Evolutionary conservation across 169 alveolate genomes (phyloP), one percentile per base, ranked within the genome.

Genomic region (Plasmodium gaboni): DNA sequence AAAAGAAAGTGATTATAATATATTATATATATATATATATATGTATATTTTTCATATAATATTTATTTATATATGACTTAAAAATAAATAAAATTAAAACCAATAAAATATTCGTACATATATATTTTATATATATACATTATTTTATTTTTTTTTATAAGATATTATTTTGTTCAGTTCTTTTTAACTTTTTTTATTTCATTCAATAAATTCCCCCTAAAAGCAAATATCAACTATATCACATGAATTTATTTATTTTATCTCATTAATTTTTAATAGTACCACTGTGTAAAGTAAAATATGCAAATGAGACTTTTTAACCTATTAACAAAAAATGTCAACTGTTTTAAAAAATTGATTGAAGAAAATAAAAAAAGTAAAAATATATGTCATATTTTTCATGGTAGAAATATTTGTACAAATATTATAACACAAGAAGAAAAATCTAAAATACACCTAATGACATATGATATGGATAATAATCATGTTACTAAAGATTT

Each of bases 241-340:
- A 38, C 28, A 44, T 15, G 15, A 17, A 17, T 15, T 57, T 19
- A 44, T 44, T 46, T 57, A 15, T 55, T 44, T 44, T 64, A 10
- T 28, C 57, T 38, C 64, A 26, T 73, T 53, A 17, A 50, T 22
- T 50, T 24, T 44, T 57, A 19, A 57, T 17, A 17, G 24, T 15
- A 57, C 12, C 19, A 17, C 24, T 63, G 72, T 63, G 72, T 24
- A 38, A 38, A 38, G 10, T 38, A 38, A 65, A 78, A 51, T 70
- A 78, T 78, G 80, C 63, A 78, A 64, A 64, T 50, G 65, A 68
- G 42, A 28, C 67, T 78, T 64, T 65, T 78, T 78, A 78, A 28
- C 26, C 26, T 24, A 1, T 22, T 78, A 19, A 65, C 13, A 28
- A 78, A 78, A 28, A 78, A 64, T 24, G 42, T 53, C 9, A 13